Evolutionary conservation across 495 filamentous ascomycete species (phyloP), one percentile per base, ranked within the genome.

Genomic region (Aspergillus panamensis): DNA sequence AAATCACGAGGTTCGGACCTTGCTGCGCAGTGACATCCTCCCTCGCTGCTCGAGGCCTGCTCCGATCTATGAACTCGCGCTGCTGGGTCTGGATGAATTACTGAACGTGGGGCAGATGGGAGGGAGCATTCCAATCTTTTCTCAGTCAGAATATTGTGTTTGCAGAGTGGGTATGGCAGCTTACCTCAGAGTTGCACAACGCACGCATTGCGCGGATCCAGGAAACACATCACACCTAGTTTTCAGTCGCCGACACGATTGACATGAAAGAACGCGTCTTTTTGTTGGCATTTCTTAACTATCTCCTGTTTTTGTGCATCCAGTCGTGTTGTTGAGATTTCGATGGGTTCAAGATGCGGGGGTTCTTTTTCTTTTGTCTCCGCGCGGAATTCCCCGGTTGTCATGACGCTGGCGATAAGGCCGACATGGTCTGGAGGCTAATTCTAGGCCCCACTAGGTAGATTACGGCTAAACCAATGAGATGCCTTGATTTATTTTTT

Each of bases 211-310:
- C 16, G 29, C 7, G 13, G 47, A 29, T 13, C 47, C 47, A 31
- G 47, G 47, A 31, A 49, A 14, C 8, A 49, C 47, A 19, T 49
- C 47, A 16, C 47, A 49, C 25, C 47, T 31, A 29, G 47, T 49
- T 19, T 49, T 49, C 9, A 49, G 25, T 19, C 47, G 47, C 31
- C 47, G 47, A 1, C 47, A 49, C 4, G 47, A 49, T 14, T 29
- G 25, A 31, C 47, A 49, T 3, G 47, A 49, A 4, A 49, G 25
- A 31, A 49, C 29, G 3, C 47, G 47, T 31, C 47, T 29, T 49
- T 49, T 49, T 3, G 14, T 49, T 2, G 47, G 47, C 47, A 19
- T 45, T 20, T 10, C 4, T 10, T 45, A 5, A 45, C 6, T 20
- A 5, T 10, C 3, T 25, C 35, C 8, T 39, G 3, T 3, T 5